Conservation (phyloP, 192 early-diverging fungal genomes). For the Mortierella hygrophila region DNA sequence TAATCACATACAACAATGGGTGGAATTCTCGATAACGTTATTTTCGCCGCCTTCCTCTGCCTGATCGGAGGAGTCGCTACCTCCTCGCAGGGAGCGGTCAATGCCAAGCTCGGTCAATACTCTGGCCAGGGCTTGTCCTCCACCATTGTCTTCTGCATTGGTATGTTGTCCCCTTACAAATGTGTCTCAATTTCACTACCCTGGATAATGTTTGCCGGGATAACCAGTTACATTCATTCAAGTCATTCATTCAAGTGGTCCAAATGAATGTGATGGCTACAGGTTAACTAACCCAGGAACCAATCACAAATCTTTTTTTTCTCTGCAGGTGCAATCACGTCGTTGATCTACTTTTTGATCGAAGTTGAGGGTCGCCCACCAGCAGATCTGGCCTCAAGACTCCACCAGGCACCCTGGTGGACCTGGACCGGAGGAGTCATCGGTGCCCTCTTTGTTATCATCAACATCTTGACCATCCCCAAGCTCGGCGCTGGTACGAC, state of each 20-base stretch:
- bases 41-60: constrained; percentile 30
- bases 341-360: constrained; percentile 22
- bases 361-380: constrained; percentile 28
- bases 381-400: constrained; percentile 8
- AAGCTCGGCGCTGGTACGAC: constrained; percentile 62
- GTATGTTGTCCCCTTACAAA: not conserved
- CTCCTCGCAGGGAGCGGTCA: constrained; percentile 24
- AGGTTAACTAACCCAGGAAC: not conserved
- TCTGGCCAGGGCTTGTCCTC: constrained; percentile 38
- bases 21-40: constrained; percentile 26
- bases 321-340: constrained; percentile 12
- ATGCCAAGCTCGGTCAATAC: constrained; percentile 25
- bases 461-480: constrained; percentile 59
- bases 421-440: constrained; percentile 61
- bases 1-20: not conserved
- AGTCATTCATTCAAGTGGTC: not conserved
- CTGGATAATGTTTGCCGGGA: constrained; percentile 5
- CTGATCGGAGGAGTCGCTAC: constrained; percentile 26
- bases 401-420: constrained; percentile 57
- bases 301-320: not conserved
- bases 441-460: constrained; percentile 65
- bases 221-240: not conserved
- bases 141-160: constrained; percentile 22
- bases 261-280: not conserved
- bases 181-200: no score